phyloP scores from a whole-genome alignment of 192 early-diverging fungal species.

The Paraglomus occultum region DNA sequence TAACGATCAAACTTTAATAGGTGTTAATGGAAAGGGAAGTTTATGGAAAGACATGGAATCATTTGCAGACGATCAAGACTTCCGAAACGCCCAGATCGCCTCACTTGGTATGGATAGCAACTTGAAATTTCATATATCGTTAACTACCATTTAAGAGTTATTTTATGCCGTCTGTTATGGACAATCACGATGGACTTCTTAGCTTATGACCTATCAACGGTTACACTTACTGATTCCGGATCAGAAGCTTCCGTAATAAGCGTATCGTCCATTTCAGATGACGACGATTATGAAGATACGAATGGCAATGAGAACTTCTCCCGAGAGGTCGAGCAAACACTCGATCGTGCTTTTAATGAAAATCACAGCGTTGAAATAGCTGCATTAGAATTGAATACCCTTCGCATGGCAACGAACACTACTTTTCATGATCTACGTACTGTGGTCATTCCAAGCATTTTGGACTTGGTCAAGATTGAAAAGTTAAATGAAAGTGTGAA shows the following conservation, averaged over 20 bases:
- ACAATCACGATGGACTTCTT: constrained; percentile 21
- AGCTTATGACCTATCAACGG: constrained; percentile 49
- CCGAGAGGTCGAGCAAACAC: constrained; percentile 67
- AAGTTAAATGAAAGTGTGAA: constrained; percentile 44
- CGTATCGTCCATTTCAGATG: constrained; percentile 46
- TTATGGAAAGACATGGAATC: constrained; percentile 45
- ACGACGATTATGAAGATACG: constrained; percentile 48
- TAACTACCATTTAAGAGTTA: too few relatives aligned
- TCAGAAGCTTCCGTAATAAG: constrained; percentile 36
- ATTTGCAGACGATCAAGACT: constrained; percentile 50
- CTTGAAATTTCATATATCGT: background rate
- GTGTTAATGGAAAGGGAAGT: constrained; percentile 59
- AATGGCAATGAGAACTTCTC: constrained; percentile 66
- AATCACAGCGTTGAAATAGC: constrained; percentile 72
- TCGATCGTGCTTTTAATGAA: constrained; percentile 80
- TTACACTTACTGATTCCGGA: constrained; percentile 41
- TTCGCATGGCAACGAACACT: constrained; percentile 85
- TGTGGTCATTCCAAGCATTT: constrained; percentile 68
- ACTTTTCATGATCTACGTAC: constrained; percentile 75
- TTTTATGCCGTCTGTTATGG: background rate
- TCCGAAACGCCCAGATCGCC: constrained; percentile 53
- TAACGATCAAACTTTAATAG: constrained; percentile 47
- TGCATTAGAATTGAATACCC: constrained; percentile 79
- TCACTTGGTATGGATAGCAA: constrained; percentile 39
- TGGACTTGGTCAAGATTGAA: constrained; percentile 57